phyloP scores from a whole-genome alignment of 2,329 filamentous ascomycete species.

The Nannizziopsis barbatae region DNA sequence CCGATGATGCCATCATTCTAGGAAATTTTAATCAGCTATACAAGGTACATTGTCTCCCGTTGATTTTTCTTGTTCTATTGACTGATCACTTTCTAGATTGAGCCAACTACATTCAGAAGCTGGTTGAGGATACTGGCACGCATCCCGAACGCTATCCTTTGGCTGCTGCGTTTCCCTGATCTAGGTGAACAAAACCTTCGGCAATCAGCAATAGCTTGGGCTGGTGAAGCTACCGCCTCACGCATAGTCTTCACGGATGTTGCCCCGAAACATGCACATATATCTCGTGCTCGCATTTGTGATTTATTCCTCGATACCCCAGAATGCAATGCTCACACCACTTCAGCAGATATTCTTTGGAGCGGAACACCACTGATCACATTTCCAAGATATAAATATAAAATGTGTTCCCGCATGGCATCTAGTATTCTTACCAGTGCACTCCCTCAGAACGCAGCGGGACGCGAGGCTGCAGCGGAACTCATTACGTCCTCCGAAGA shows the following conservation, averaged over 20 bases:
- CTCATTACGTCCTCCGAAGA: constrained; percentile 67
- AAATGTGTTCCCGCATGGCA: constrained; percentile 98
- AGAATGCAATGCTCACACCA: constrained; percentile 97
- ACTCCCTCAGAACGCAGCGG: constrained; percentile 60
- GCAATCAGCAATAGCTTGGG: constrained; percentile 71
- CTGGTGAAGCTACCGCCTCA: constrained; percentile 68
- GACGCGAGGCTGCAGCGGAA: constrained; percentile 56
- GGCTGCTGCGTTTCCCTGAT: constrained; percentile 94
- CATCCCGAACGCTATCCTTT: constrained; percentile 79
- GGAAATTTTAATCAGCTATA: constrained; percentile 99
- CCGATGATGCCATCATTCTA: constrained; percentile 77
- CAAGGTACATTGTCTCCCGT: constrained; percentile 52
- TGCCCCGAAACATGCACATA: constrained; percentile 87
- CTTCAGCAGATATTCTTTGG: constrained; percentile 92
- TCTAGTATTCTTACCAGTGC: constrained; percentile 88
- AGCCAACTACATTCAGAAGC: constrained; percentile 87
- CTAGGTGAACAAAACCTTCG: constrained; percentile 77
- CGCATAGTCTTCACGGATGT: constrained; percentile 94
- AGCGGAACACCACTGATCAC: constrained; percentile 88
- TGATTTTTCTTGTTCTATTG: constrained; percentile 1
- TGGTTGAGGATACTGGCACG: constrained; percentile 85
- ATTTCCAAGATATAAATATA: constrained; percentile 82
- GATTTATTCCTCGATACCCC: constrained; percentile 95
- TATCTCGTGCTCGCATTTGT: constrained; percentile 78
- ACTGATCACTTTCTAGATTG: constrained; percentile 52